Evolutionary conservation across 805 yeast species (phyloP).

Genomic region (Starmerella roubikii): DNA sequence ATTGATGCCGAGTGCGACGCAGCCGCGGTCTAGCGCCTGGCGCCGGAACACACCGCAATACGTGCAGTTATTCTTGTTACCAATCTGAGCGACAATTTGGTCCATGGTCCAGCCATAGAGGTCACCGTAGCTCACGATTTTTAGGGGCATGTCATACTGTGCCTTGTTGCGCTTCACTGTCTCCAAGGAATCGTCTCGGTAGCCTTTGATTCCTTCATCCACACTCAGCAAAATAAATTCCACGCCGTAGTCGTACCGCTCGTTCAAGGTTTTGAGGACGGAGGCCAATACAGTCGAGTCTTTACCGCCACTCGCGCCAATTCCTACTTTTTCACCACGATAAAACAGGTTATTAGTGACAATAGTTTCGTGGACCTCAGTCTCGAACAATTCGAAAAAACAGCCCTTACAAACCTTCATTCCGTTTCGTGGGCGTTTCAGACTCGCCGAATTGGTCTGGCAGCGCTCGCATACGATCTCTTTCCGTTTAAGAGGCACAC

Average conservation of each 20-base stretch:
- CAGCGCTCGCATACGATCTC: slow-evolving; percentile 58
- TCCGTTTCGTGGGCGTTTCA: slow-evolving; percentile 83
- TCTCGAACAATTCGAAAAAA: slow-evolving; percentile 80
- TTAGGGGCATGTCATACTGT: slow-evolving; percentile 70
- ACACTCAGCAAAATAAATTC: slow-evolving; percentile 69
- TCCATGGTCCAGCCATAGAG: slow-evolving; percentile 98
- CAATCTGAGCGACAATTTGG: slow-evolving; percentile 88
- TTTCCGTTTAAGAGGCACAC: slow-evolving; percentile 4
- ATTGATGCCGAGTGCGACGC: slow-evolving; percentile 64
- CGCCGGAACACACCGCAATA: slow-evolving; percentile 95
- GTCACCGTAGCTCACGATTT: slow-evolving; percentile 73
- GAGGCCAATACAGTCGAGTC: slow-evolving; percentile 93
- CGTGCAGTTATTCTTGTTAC: slow-evolving; percentile 86
- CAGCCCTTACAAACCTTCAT: slow-evolving; percentile 85
- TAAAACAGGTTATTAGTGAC: slow-evolving; percentile 51
- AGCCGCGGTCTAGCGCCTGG: slow-evolving; percentile 94
- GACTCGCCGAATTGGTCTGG: slow-evolving; percentile 63
- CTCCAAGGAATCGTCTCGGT: slow-evolving; percentile 91
- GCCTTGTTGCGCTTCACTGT: slow-evolving; percentile 86
- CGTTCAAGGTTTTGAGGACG: slow-evolving; percentile 73
- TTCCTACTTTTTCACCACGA: slow-evolving; percentile 79
- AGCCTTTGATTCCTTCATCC: slow-evolving; percentile 95
- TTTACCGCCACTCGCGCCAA: slow-evolving; percentile 98
- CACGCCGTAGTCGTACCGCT: slow-evolving; percentile 78
- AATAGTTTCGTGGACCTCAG: slow-evolving; percentile 89